Evolutionary conservation across 129 eudicot species (phyloP).

Genomic region (Calendula officinalis): DNA sequence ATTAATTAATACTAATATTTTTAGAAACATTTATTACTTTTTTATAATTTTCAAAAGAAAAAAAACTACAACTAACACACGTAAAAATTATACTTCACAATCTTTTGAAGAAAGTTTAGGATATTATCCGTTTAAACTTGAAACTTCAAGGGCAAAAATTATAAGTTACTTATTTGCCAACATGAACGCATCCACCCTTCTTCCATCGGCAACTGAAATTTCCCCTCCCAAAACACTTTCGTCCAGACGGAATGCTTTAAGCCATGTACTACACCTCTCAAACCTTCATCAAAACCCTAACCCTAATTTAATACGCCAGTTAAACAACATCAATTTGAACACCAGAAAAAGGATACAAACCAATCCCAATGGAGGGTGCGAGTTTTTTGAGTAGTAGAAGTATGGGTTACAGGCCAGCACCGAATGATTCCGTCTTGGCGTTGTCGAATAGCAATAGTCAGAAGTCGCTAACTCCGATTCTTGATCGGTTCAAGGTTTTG

Average conservation of each 20-base stretch:
- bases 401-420: slow-evolving; percentile 38
- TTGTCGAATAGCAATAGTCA: slow-evolving; percentile 21
- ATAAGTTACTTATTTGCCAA: background rate
- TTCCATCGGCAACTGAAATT: slow-evolving; percentile 1
- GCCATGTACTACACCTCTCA: background rate
- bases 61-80: no score
- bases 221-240: background rate
- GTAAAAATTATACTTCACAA: no score
- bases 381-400: slow-evolving; percentile 40
- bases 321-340: background rate
- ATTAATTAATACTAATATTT: no score
- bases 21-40: no score
- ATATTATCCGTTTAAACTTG: background rate
- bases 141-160: no score
- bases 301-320: background rate
- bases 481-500: slow-evolving; percentile 63
- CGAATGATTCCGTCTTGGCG: slow-evolving; percentile 36
- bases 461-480: slow-evolving; percentile 53
- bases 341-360: background rate
- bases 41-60: no score
- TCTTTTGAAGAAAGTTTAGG: background rate
- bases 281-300: background rate
- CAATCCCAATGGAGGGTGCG: slow-evolving; percentile 30
- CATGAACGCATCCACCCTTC: background rate
- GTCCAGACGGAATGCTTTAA: background rate